Evolutionary conservation across 352 stramenopile genomes (phyloP).

Genomic region (Pythium phragmitis): DNA sequence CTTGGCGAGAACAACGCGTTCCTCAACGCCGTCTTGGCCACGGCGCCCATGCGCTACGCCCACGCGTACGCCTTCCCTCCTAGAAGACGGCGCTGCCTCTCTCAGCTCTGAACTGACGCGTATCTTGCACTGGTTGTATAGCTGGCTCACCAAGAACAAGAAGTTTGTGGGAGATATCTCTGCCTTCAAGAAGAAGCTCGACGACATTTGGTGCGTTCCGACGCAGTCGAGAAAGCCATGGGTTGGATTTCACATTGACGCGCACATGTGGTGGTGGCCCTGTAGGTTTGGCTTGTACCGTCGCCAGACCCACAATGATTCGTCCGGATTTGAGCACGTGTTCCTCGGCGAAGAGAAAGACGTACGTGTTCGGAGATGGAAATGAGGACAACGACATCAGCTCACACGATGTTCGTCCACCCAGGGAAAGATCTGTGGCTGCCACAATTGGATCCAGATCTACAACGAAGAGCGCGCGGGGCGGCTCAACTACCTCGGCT

Average conservation of each 20-base stretch:
- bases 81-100: slow-evolving; percentile 15
- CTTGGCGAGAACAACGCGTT: slow-evolving; percentile 90
- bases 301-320: slow-evolving; percentile 85
- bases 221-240: not conserved
- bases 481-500: slow-evolving; percentile 92
- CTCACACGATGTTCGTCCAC: not conserved
- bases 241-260: not conserved
- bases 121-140: slow-evolving; percentile 23
- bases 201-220: slow-evolving; percentile 82
- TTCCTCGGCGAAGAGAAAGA: slow-evolving; percentile 96
- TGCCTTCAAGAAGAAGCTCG: slow-evolving; percentile 90
- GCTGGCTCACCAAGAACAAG: slow-evolving; percentile 82
- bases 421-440: slow-evolving; percentile 87
- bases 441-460: slow-evolving; percentile 98
- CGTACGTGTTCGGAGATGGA: slow-evolving; percentile 34
- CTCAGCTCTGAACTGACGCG: slow-evolving; percentile 18
- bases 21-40: slow-evolving; percentile 91
- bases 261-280: not conserved
- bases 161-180: slow-evolving; percentile 72
- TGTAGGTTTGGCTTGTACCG: slow-evolving; percentile 91
- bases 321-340: slow-evolving; percentile 96
- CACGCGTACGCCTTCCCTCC: slow-evolving; percentile 63
- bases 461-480: slow-evolving; percentile 94
- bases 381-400: not conserved
- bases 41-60: slow-evolving; percentile 92